Evolutionary conservation across 139 green algal genomes (phyloP).

Genomic region (Tetraselmis striata): DNA sequence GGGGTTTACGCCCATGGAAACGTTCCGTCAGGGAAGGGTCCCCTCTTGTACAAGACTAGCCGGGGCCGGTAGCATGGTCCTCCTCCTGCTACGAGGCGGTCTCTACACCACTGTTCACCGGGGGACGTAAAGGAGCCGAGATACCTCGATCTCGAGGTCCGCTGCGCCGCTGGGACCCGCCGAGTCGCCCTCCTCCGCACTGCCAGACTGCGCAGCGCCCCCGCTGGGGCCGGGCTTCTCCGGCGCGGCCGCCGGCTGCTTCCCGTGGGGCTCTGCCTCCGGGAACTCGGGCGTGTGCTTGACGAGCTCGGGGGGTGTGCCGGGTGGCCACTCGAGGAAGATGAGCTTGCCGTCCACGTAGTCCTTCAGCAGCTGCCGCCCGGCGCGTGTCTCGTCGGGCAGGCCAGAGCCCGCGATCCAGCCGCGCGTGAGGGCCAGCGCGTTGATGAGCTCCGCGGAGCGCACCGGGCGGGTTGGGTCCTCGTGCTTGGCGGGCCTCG

Average conservation of each 20-base stretch:
- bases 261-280: neutral
- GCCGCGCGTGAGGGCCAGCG: slow-evolving; percentile 50
- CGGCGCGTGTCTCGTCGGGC: slow-evolving; percentile 78
- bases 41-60: too few species aligned
- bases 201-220: neutral
- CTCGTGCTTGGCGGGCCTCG: slow-evolving; percentile 30
- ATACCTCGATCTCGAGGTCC: neutral
- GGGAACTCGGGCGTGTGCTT: neutral
- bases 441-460: slow-evolving; percentile 53
- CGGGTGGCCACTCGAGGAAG: slow-evolving; percentile 71
- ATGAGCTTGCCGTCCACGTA: slow-evolving; percentile 85
- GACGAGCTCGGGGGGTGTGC: neutral
- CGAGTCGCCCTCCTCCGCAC: neutral
- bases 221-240: too few species aligned
- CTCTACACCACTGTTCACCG: too few species aligned
- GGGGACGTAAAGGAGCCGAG: too few species aligned
- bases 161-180: neutral
- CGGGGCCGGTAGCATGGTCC: too few species aligned
- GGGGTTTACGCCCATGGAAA: too few species aligned
- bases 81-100: too few species aligned
- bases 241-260: neutral
- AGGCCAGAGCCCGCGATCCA: slow-evolving; percentile 66
- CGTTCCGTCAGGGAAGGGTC: too few species aligned
- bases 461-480: slow-evolving; percentile 28
- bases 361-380: slow-evolving; percentile 79